phyloP scores from a whole-genome alignment of 768 basidiomycete species.

The Serendipita vermifera region DNA sequence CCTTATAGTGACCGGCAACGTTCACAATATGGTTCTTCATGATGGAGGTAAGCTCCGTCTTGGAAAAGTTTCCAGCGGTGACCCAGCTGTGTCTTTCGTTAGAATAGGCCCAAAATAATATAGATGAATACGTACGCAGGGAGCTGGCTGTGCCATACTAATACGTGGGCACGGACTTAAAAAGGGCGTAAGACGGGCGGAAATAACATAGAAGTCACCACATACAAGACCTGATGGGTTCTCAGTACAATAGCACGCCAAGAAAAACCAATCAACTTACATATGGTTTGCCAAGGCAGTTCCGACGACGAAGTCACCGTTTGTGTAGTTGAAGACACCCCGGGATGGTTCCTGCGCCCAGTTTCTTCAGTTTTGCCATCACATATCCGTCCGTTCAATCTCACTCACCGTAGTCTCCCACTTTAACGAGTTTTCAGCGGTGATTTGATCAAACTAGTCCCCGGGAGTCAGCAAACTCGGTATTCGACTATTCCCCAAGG shows the following conservation, averaged over 20 bases:
- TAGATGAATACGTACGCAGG: not conserved
- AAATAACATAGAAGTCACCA: not conserved
- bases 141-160: slow-evolving; percentile 10
- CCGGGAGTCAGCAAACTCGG: too few relatives aligned
- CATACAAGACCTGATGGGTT: not conserved
- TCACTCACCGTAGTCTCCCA: slow-evolving; percentile 9
- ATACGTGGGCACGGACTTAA: not conserved
- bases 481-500: not conserved
- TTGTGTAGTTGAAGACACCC: slow-evolving; percentile 9
- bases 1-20: slow-evolving; percentile 10
- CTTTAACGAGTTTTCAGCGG: slow-evolving; percentile 10
- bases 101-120: not conserved
- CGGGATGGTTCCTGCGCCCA: not conserved
- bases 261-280: not conserved
- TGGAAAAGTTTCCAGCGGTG: slow-evolving; percentile 9
- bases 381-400: too few relatives aligned
- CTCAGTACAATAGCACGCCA: not conserved
- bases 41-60: slow-evolving; percentile 4
- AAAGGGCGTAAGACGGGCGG: too few relatives aligned
- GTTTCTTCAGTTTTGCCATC: too few relatives aligned
- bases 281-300: slow-evolving; percentile 4
- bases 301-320: not conserved
- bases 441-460: slow-evolving; percentile 7
- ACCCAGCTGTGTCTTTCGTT: slow-evolving; percentile 1
- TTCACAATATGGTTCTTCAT: slow-evolving; percentile 12